Percentiles rank a stretch among this genome's conserved stretches.
Conservation (phyloP, 768 basidiomycete genomes). For the Zangia roseola region DNA sequence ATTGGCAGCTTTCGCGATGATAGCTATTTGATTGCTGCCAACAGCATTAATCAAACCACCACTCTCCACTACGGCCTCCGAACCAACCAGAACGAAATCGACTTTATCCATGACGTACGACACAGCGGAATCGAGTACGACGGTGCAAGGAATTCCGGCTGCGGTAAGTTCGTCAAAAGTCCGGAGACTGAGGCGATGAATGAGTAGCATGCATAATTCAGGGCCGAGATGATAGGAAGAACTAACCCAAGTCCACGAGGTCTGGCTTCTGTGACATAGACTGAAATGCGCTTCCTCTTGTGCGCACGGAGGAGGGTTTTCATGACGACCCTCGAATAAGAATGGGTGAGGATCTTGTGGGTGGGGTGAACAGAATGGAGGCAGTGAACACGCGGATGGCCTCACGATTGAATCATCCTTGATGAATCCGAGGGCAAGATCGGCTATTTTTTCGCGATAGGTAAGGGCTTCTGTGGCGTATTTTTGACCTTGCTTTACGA, state of each 20-base stretch:
- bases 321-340: constrained; percentile 94
- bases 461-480: constrained; percentile 78
- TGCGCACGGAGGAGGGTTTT: constrained; percentile 90
- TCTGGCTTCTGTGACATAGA: constrained; percentile 95
- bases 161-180: constrained; percentile 86
- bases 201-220: background rate
- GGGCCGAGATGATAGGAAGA: background rate
- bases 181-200: constrained; percentile 59
- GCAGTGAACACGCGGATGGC: constrained; percentile 20
- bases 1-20: constrained; percentile 90
- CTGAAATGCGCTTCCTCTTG: constrained; percentile 89
- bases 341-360: constrained; percentile 89
- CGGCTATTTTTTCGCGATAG: constrained; percentile 88
- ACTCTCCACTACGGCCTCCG: constrained; percentile 97
- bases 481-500: constrained; percentile 76
- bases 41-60: constrained; percentile 92
- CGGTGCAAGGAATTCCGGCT: constrained; percentile 91
- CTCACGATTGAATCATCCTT: constrained; percentile 89
- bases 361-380: constrained; percentile 12
- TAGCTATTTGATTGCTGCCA: constrained; percentile 94
- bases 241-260: constrained; percentile 84
- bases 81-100: constrained; percentile 93
- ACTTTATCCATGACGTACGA: constrained; percentile 97
- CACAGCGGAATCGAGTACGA: constrained; percentile 94
- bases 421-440: constrained; percentile 87